Evolutionary conservation across 768 basidiomycete genomes (phyloP), one percentile per base, ranked within the genome.

Genomic region (Dentipellis sp.): DNA sequence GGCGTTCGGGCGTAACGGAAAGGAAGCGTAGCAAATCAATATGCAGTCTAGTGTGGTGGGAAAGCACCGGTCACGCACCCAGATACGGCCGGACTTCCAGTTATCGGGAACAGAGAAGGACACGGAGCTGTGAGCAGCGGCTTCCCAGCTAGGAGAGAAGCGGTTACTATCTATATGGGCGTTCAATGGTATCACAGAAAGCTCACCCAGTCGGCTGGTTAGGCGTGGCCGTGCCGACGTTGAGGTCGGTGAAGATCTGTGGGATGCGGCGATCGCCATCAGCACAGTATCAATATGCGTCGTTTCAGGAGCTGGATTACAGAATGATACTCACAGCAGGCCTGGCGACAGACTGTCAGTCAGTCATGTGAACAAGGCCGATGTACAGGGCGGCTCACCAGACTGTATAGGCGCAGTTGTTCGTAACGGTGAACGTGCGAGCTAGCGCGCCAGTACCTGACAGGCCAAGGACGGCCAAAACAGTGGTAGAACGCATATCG

Each of bases 321-420:
- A n/a, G 42, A 8, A n/a, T 10, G 3, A 7, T 17, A 45, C 42
- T 17, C 19, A 45, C 42, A n/a, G 42, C 42, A 45, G 42, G 42
- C 42, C 42, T 45, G 16, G n/a, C 42, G 19, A 14, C n/a, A 45
- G 16, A 45, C 16, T 29, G 42, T 16, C n/a, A 0, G n/a, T 10
- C 42, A 16, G 42, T 3, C 6, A 19, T 45, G 17, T 45, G n/a
- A 19, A 2, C 1, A n/a, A 17, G 16, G 42, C 19, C 6, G n/a
- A 45, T 4, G 23, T 14, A 38, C 38, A 48, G 52, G 17, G 9
- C n/a, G 19, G 55, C 73, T 54, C 62, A 84, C 85, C 85, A 86
- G 58, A 86, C 75, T 3, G 83, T 86, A 68, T 83, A 86, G 0
- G 82, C 76, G 63, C 85, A 86, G 2, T 69, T 73, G 69, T 86